Evolutionary conservation across 306 rosid species (phyloP), one percentile per base, ranked within the genome.

Genomic region (Senna tora): DNA sequence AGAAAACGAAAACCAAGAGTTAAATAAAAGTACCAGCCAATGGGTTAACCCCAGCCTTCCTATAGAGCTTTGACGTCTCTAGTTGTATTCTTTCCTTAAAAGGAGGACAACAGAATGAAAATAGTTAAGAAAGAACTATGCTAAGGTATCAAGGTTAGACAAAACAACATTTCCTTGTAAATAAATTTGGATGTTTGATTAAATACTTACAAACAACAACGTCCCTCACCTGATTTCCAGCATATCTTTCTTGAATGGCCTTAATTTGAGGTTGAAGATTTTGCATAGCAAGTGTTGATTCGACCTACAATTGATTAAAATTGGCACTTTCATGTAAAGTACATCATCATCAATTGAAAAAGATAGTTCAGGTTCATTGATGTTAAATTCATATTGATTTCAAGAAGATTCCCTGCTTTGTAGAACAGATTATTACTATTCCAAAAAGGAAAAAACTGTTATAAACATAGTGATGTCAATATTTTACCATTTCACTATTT

Each of bases 61-160:
- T 83, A 78, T 93, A 90, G 47, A 90, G 81, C 84, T 97, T 82
- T 74, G 98, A 90, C 4, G 98, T 93, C 86, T 93, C 98, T 55
- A 93, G 98, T 85, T 93, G 97, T 77, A 93, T 93, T 85, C 97
- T 93, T 90, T 90, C 98, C 98, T 93, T 85, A 57, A 88, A 39
- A 79, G 74, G 56, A 75, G 79, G 64, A 65, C 49, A 81, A 75
- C 21, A 60, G 39, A 73, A 74, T 22, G 33, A 52, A 72, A 58
- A 59, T 25, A 25, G 66, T 72, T 71, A 45, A 80, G 82, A 75
- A 60, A 74, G 74, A 57, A 73, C 34, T 36, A 67, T 60, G 63
- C 49, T 39, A 60, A 12, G n/a, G 54, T 41, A 66, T 22, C 13
- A 43, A 25, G 49, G 22, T 21, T 16, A 52, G 83, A 50, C 62